These are phyloP conservation scores for Phytophthora ohioensis DNA, from an alignment of 352 stramenopile species.

Conservation along the genomic window DNA sequence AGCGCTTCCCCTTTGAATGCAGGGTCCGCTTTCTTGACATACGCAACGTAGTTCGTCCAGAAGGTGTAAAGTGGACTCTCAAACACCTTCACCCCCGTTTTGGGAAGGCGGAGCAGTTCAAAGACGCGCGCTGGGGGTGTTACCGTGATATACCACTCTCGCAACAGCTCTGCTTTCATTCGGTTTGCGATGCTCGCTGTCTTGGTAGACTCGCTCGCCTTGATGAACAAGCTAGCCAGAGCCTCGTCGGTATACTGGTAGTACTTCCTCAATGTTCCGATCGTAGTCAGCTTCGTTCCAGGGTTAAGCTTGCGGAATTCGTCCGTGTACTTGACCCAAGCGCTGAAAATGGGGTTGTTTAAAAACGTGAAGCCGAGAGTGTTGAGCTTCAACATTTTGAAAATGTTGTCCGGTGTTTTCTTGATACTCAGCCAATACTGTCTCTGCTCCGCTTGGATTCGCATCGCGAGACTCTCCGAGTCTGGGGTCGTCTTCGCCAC, in stretches of 20 bases:
- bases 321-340: slow-evolving; percentile 18
- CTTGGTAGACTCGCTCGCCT: slow-evolving; percentile 1
- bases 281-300: slow-evolving; percentile 7
- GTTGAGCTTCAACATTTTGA: slow-evolving; percentile 8
- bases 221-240: slow-evolving; percentile 12
- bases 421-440: background rate
- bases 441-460: slow-evolving; percentile 9
- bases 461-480: background rate
- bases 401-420: slow-evolving; percentile 1
- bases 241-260: slow-evolving; percentile 1
- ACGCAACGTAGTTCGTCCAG: slow-evolving; percentile 8
- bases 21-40: background rate
- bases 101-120: background rate
- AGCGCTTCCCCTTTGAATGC: background rate
- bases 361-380: slow-evolving; percentile 2
- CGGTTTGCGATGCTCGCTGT: slow-evolving; percentile 14
- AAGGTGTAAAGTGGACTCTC: slow-evolving; percentile 7
- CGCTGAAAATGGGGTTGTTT: slow-evolving; percentile 6
- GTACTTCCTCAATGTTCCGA: slow-evolving; percentile 12
- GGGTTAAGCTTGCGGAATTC: slow-evolving; percentile 21
- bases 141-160: background rate
- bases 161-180: slow-evolving; percentile 4
- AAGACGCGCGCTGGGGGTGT: background rate
- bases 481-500: background rate
- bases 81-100: background rate